phyloP scores from a whole-genome alignment of 352 stramenopile species.

The Chrysophaeum taylorii region DNA sequence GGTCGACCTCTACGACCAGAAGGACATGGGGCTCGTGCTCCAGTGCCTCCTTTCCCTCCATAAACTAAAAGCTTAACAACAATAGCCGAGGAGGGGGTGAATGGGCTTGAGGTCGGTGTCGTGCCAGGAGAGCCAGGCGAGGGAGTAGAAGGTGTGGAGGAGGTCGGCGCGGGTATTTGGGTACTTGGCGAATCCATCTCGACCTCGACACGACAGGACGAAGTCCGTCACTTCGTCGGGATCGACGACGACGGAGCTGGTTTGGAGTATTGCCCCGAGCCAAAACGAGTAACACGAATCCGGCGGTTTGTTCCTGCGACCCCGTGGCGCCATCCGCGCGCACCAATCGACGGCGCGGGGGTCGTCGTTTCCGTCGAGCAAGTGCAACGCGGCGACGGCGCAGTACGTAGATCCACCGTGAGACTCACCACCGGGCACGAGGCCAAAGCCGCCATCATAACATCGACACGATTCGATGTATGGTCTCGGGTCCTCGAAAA shows the following conservation, averaged over 20 bases:
- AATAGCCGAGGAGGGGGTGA: background rate
- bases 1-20: constrained; percentile 72
- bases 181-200: constrained; percentile 38
- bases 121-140: background rate
- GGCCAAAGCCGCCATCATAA: constrained; percentile 42
- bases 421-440: constrained; percentile 42
- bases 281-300: constrained; percentile 52
- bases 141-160: constrained; percentile 35
- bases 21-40: constrained; percentile 46
- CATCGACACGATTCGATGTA: constrained; percentile 35
- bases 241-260: constrained; percentile 20
- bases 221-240: constrained; percentile 27
- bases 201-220: constrained; percentile 38
- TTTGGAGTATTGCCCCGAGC: constrained; percentile 38
- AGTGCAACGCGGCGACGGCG: constrained; percentile 34
- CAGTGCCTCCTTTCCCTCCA: constrained; percentile 21
- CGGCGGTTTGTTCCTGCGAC: constrained; percentile 40
- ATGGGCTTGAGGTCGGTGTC: background rate
- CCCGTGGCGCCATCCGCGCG: constrained; percentile 21
- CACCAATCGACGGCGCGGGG: constrained; percentile 12
- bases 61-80: no score
- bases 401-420: constrained; percentile 51
- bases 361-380: constrained; percentile 43
- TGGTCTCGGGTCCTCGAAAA: no score
- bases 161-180: constrained; percentile 32